phyloP scores from a whole-genome alignment of 148 eudicot genomes.

The Chenopodium formosanum region DNA sequence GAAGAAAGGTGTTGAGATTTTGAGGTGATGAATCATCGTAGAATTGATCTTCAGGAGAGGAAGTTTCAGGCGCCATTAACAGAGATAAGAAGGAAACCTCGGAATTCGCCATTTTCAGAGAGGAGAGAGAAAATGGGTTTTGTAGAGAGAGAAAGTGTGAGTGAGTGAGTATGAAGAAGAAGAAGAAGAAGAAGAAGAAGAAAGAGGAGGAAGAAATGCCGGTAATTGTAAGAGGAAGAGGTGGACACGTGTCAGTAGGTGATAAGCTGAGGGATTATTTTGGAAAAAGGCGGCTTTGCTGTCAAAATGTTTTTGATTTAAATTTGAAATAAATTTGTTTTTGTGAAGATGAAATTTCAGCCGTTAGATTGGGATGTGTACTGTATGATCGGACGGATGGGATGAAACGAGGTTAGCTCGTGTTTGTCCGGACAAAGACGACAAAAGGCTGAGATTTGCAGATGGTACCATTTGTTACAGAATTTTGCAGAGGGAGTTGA shows the following conservation, averaged over 20 bases:
- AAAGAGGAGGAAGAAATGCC: not conserved
- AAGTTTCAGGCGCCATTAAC: constrained; percentile 12
- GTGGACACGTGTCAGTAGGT: not conserved
- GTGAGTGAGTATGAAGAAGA: not conserved
- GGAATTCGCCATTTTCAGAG: not conserved
- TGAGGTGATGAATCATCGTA: not conserved
- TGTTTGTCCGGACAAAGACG: not conserved
- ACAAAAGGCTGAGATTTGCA: not conserved
- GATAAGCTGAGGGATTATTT: not conserved
- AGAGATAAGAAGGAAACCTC: constrained; percentile 5
- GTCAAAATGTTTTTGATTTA: too few relatives aligned
- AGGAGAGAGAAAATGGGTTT: not conserved
- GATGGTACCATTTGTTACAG: not conserved
- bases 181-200: too few relatives aligned
- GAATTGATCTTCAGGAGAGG: not conserved
- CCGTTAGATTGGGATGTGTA: not conserved
- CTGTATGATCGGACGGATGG: not conserved
- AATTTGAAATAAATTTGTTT: too few relatives aligned
- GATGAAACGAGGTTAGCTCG: not conserved
- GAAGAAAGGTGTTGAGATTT: not conserved
- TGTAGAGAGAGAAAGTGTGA: not conserved
- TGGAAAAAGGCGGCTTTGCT: not conserved
- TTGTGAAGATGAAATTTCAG: not conserved
- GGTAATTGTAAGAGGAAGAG: not conserved
- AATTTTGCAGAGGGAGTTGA: not conserved